Conservation (phyloP, 768 basidiomycete species). For the Amylocystis lapponica region DNA sequence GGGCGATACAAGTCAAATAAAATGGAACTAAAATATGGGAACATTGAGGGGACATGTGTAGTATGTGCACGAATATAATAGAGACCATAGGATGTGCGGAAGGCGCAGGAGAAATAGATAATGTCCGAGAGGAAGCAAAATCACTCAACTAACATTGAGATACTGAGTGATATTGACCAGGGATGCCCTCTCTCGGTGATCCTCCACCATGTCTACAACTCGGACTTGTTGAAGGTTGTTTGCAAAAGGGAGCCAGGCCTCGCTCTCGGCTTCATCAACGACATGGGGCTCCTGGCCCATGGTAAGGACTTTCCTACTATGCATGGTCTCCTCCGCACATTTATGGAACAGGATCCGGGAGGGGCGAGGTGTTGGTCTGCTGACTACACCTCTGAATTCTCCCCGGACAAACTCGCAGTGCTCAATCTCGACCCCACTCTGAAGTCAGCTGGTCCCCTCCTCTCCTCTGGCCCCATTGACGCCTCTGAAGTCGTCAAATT, state of each 20-base stretch:
- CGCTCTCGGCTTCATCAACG: constrained; percentile 13
- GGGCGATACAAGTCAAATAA: no score
- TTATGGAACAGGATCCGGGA: constrained; percentile 5
- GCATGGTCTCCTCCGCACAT: constrained; percentile 1
- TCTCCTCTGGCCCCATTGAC: constrained; percentile 12
- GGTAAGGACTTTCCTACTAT: constrained; percentile 5
- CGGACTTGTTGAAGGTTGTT: constrained; percentile 13
- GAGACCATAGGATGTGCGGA: no score
- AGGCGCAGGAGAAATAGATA: no score
- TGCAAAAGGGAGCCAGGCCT: constrained; percentile 7
- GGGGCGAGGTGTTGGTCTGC: constrained; percentile 24
- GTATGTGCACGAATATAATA: no score
- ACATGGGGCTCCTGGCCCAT: constrained; percentile 5
- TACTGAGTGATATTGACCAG: constrained; percentile 26
- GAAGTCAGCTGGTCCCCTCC: constrained; percentile 3
- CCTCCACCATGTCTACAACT: constrained; percentile 28
- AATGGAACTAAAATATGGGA: no score
- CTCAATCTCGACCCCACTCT: constrained; percentile 1
- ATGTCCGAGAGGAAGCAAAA: no score
- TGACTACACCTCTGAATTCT: constrained; percentile 21
- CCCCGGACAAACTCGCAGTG: constrained; percentile 14
- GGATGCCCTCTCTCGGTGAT: constrained; percentile 28
- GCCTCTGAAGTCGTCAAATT: constrained; percentile 17
- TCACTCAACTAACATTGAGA: no score
- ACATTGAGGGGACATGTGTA: no score